Base-by-base conservation (phyloP, 768 basidiomycete genomes). In the Kwoniella dejecticola region DNA sequence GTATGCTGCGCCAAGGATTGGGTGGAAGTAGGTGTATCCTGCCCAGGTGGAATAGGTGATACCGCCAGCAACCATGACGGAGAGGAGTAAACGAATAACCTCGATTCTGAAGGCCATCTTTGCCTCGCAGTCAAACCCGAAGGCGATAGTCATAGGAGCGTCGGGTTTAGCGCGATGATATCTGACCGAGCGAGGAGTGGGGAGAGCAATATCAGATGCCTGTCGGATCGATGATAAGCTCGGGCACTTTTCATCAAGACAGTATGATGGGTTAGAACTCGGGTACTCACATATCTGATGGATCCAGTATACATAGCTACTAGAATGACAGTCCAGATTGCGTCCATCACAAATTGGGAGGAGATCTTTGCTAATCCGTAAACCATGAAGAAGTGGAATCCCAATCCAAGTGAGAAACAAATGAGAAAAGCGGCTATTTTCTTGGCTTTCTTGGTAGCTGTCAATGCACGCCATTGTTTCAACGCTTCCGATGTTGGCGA, bases 121-220 rank as follows among this genome's bases (percentile, higher is more conserved):
- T 19, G 4, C 15, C 8, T 57, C 56, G 0, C 56, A 45, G 7
- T 47, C 56, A 3, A 46, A 46, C 7, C n/a, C 30, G 23, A 47
- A n/a, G 23, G 17, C 31, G 4, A 57, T 30, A 1, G 2, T 4
- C 13, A 30, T 57, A 1, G 21, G 42, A 4, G 19, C 27, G 1
- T 48, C 56, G 19, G 56, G 45, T 45, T 57, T 57, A 7, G 33
- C 10, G 31, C 31, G 45, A n/a, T 57, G 31, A 31, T 57, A 57
- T 36, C 46, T 45, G 4, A 57, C 56, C 15, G 45, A 46, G 19
- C 23, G 44, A 23, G 31, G 45, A 3, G 46, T 47, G 10, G 56
- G 56, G 11, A 38, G 38, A 24, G 33, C 45, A 31, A 46, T 23
- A 33, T 57, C 56, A 8, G 46, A 38, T 5, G 33, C 31, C 56